Base-by-base conservation (phyloP, 495 filamentous ascomycete genomes). In the Penicillium canariense region DNA sequence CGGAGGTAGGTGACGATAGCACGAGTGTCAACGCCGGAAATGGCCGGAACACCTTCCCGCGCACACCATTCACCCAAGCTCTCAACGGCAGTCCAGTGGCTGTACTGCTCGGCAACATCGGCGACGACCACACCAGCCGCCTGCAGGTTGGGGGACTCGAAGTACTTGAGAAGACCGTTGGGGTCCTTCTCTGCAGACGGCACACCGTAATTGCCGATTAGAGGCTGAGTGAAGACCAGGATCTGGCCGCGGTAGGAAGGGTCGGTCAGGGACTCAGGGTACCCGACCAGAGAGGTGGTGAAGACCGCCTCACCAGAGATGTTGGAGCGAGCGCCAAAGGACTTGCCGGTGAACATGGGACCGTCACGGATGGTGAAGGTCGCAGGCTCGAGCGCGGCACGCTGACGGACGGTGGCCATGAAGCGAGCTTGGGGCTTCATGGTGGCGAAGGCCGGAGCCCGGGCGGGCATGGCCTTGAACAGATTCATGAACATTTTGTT, bases 201-300 rank as follows among this genome's bases (percentile, higher is more conserved):
- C 2, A 96, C 91, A 62, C 94, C 94, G 67, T 99, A 99, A 78
- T 99, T 99, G 59, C 94, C 94, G 70, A 99, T 96, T 58, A 99
- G 77, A n/a, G 94, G 94, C 69, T 96, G 90, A 50, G 94, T 99
- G 80, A 99, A 96, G 65, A 97, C 93, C 62, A 96, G 78, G 53
- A 97, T 97, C 77, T 99, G 95, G 39, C 95, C 95, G 60, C 95
- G 91, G 80, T 99, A 99, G 27, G 94, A 97, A 34, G 94, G 95
- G 65, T 97, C 95, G 66, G 94, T 97, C 84, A 99, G 84, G 39
- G 93, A 96, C 77, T 98, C 95, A 56, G 94, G 94, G 68, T 98
- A 98, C 55, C 90, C 91, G 54, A 96, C 92, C 53, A 92, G 80
- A 25, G 89, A 93, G 49, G 90, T 96, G 56, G 90, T 96, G 83